Conservation (phyloP, 495 filamentous ascomycete species). For the Geopyxis carbonaria region DNA sequence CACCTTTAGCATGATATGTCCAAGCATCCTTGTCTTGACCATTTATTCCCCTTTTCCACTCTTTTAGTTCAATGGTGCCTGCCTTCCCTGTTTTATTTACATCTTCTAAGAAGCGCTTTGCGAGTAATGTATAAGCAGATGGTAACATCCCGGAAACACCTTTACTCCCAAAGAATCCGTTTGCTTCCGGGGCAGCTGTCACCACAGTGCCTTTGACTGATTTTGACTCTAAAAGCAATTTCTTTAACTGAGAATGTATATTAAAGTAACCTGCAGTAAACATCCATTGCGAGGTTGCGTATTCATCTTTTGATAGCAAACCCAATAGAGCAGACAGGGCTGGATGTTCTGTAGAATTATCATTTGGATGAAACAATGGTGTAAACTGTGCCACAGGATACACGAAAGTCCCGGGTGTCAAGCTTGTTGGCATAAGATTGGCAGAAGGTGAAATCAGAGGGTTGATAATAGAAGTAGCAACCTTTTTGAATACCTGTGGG, state of each 20-base stretch:
- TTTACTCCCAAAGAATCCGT: slow-evolving; percentile 83
- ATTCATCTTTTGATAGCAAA: slow-evolving; percentile 42
- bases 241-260: slow-evolving; percentile 63
- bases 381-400: slow-evolving; percentile 80
- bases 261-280: slow-evolving; percentile 99
- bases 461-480: slow-evolving; percentile 45
- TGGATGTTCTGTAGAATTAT: slow-evolving; percentile 76
- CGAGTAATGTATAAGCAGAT: slow-evolving; percentile 75
- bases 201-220: slow-evolving; percentile 60
- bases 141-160: slow-evolving; percentile 83
- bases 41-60: slow-evolving; percentile 62
- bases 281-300: slow-evolving; percentile 59
- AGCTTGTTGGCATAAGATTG: slow-evolving; percentile 16
- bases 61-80: slow-evolving; percentile 49
- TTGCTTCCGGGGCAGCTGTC: slow-evolving; percentile 85
- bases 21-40: slow-evolving; percentile 53
- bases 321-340: slow-evolving; percentile 56
- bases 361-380: slow-evolving; percentile 49
- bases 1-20: slow-evolving; percentile 92
- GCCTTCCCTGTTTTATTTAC: slow-evolving; percentile 45
- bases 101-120: slow-evolving; percentile 59
- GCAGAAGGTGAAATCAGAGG: slow-evolving; percentile 42
- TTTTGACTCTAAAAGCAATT: slow-evolving; percentile 54
- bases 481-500: slow-evolving; percentile 47
- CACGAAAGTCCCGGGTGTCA: slow-evolving; percentile 32